phyloP scores from a whole-genome alignment of 768 basidiomycete species.

The Krasilnikovozyma curviuscula region DNA sequence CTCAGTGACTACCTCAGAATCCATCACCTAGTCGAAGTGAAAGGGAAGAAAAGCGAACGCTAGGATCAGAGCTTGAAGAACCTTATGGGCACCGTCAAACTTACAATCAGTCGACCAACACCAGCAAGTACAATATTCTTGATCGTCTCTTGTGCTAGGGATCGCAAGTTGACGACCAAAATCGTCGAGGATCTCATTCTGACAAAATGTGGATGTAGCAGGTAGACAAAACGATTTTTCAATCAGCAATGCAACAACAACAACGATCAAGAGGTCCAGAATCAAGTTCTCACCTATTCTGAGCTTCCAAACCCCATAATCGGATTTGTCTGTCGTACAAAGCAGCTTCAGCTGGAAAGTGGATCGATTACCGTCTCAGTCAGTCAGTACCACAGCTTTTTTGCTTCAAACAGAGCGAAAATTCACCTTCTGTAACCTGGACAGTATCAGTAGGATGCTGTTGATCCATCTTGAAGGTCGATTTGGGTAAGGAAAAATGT shows the following conservation, averaged over 20 bases:
- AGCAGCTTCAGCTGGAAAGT: constrained; percentile 36
- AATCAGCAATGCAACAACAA: not conserved
- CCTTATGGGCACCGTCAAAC: not conserved
- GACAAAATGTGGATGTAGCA: not conserved
- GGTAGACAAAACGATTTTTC: not conserved
- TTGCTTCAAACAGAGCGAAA: too few relatives aligned
- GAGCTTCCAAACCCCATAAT: constrained; percentile 93
- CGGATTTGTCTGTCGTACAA: constrained; percentile 94
- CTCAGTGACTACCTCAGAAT: constrained; percentile 50
- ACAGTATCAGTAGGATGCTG: too few relatives aligned
- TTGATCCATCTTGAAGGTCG: too few relatives aligned
- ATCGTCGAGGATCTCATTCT: constrained; percentile 92
- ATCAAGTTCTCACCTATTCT: constrained; percentile 50
- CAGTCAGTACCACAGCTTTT: too few relatives aligned
- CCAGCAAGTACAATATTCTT: constrained; percentile 97
- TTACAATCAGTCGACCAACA: constrained; percentile 61
- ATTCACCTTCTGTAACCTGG: too few relatives aligned
- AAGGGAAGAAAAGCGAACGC: not conserved
- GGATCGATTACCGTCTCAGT: too few relatives aligned
- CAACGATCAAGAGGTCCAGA: constrained; percentile 1
- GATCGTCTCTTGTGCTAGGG: constrained; percentile 78
- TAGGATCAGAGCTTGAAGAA: not conserved
- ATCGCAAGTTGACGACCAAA: constrained; percentile 54
- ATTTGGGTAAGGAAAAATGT: too few relatives aligned
- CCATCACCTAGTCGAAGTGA: constrained; percentile 37